Base-by-base conservation (phyloP, 202 grass and related monocot genomes). In the Bolboschoenoplectus hybrid region DNA sequence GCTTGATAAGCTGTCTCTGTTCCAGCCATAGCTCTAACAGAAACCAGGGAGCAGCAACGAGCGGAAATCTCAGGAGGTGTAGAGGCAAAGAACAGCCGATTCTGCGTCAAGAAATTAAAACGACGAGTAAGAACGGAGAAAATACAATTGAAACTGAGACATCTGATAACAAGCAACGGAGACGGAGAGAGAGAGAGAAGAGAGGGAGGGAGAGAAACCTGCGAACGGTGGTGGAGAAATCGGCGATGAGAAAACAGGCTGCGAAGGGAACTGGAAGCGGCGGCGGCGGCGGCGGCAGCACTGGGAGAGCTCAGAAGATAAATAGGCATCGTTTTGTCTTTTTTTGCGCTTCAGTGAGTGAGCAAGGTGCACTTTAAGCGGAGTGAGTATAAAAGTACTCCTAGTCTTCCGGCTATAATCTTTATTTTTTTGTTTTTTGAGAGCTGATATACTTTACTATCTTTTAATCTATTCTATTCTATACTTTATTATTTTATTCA, bases 11-110 rank as follows among this genome's bases (percentile, higher is more conserved):
- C 49, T 2, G 45, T 70, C 47, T 70, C 36, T 6, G 16, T 53
- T 38, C 65, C 82, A 56, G 82, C 46, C 63, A 84, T 68, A 26
- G 34, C 65, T 71, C 81, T 83, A 68, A 67, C 12, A 17, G 50
- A 51, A 32, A 40, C 44, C 32, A 68, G 41, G 7, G 82, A 70
- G 10, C 63, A 70, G 10, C 63, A 39, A 57, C 82, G 47, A 57
- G 51, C 38, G 16, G 64, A 32, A 6, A 84, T 13, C 2, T 56
- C 64, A 57, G 64, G 0, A 13, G 19, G 34, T 13, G 60, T 43
- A 19, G 40, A 70, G 9, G 35, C 1, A 5, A 82, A 50, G 7
- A 40, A 55, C 47, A 68, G 2, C 26, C 26, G 66, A 41, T 57
- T 80, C 75, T 80, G 75, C 53, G 8, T 13, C 10, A 40, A 83